Conservation (phyloP, 148 eudicot genomes). For the Rhododendron ferrugineum region DNA sequence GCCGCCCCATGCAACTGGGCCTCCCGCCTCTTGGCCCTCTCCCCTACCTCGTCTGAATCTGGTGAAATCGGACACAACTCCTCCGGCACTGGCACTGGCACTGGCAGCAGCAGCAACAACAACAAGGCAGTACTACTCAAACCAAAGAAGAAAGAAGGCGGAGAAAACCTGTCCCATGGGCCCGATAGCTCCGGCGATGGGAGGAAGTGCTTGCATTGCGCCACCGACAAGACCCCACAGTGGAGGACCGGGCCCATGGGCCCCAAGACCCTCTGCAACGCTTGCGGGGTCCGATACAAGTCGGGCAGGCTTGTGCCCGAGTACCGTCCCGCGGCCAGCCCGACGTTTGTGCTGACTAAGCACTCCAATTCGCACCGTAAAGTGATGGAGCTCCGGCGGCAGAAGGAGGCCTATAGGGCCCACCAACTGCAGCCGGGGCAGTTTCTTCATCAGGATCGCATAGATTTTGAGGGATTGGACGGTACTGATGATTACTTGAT, state of each 20-base stretch:
- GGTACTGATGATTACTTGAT: conserved; percentile 65
- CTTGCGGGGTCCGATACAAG: conserved; percentile 88
- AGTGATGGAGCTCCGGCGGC: conserved; percentile 85
- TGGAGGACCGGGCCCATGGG: conserved; percentile 97
- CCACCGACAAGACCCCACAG: conserved; percentile 93
- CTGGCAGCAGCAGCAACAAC: no score
- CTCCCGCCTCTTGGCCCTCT: conserved; percentile 49
- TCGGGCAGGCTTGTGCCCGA: conserved; percentile 92
- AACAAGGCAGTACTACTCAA: no score
- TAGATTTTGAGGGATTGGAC: conserved; percentile 47
- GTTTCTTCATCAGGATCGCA: conserved; percentile 27
- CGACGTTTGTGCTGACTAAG: conserved; percentile 69
- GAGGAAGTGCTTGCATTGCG: conserved; percentile 78
- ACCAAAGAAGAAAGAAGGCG: conserved; percentile 26
- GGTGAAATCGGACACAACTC: no score
- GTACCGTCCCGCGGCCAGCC: conserved; percentile 93
- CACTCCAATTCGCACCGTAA: conserved; percentile 97
- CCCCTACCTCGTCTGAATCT: conserved; percentile 12
- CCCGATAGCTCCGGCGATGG: conserved; percentile 32
- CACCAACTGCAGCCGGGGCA: conserved; percentile 42
- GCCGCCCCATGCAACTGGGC: conserved; percentile 77
- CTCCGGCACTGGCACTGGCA: no score
- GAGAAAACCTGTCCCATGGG: conserved; percentile 4
- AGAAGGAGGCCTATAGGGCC: conserved; percentile 54
- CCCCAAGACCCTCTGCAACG: conserved; percentile 88